Evolutionary conservation across 129 eudicot species (phyloP).

Genomic region (Solidago caesia): DNA sequence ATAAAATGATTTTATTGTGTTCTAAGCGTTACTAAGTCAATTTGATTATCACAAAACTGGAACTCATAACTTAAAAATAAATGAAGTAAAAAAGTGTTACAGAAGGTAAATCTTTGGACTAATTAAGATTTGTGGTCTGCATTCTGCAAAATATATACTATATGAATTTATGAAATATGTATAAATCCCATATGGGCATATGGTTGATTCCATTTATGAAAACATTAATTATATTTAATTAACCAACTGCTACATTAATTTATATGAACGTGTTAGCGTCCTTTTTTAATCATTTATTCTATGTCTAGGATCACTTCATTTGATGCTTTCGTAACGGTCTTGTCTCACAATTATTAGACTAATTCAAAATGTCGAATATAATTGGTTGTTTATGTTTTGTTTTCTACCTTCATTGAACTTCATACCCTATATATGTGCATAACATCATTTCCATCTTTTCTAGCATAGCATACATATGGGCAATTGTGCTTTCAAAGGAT

Average conservation of each 20-base stretch:
- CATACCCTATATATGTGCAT: slow-evolving; percentile 18
- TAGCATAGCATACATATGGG: slow-evolving; percentile 48
- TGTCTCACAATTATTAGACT: slow-evolving; percentile 27
- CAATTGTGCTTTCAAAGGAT: slow-evolving; percentile 55
- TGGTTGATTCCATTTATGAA: slow-evolving; percentile 14
- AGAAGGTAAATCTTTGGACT: no score
- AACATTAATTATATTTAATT: slow-evolving; percentile 19
- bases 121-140: no score
- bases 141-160: background rate
- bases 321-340: slow-evolving; percentile 38
- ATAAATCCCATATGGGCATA: background rate
- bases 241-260: slow-evolving; percentile 13
- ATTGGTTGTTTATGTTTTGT: slow-evolving; percentile 12
- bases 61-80: no score
- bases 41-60: no score
- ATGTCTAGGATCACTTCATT: slow-evolving; percentile 24
- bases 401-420: slow-evolving; percentile 23
- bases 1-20: no score
- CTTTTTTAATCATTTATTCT: slow-evolving; percentile 28
- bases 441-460: background rate
- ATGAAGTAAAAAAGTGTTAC: no score
- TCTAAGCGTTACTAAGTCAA: no score
- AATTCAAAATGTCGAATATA: slow-evolving; percentile 25
- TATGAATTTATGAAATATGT: no score
- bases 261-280: slow-evolving; percentile 21